Evolutionary conservation across 164 flowering plant genomes (phyloP).

Genomic region (Sedum album): DNA sequence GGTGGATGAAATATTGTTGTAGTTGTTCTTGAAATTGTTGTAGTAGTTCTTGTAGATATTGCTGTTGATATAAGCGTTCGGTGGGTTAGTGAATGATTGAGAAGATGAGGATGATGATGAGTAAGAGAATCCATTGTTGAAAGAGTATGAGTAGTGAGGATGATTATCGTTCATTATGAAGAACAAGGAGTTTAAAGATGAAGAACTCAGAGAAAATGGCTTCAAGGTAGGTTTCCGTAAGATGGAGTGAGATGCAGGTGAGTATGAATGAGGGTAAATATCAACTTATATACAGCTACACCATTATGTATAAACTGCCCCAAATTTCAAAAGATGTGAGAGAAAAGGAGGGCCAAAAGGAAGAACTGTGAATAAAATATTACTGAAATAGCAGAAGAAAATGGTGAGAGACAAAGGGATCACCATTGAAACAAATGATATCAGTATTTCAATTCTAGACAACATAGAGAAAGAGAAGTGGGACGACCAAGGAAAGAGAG

Average conservation of each 20-base stretch:
- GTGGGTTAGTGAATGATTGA: slow-evolving; percentile 15
- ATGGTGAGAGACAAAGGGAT: slow-evolving; percentile 1
- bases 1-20: background rate
- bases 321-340: background rate
- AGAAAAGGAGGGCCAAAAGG: slow-evolving; percentile 2
- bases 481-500: background rate
- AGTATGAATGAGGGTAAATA: background rate
- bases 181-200: background rate
- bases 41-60: slow-evolving; percentile 12
- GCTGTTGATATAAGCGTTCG: slow-evolving; percentile 13
- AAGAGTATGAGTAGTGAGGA: slow-evolving; percentile 1
- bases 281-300: background rate
- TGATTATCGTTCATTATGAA: slow-evolving; percentile 2
- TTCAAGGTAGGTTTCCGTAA: background rate
- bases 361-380: background rate
- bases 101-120: slow-evolving; percentile 25
- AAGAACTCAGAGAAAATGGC: background rate
- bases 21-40: too few relatives aligned
- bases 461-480: background rate
- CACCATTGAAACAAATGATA: background rate
- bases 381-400: background rate
- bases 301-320: background rate
- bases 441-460: background rate
- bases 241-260: slow-evolving; percentile 1
- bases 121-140: too few relatives aligned